phyloP scores from a whole-genome alignment of 768 basidiomycete genomes.

The Gymnopilus junonius region DNA sequence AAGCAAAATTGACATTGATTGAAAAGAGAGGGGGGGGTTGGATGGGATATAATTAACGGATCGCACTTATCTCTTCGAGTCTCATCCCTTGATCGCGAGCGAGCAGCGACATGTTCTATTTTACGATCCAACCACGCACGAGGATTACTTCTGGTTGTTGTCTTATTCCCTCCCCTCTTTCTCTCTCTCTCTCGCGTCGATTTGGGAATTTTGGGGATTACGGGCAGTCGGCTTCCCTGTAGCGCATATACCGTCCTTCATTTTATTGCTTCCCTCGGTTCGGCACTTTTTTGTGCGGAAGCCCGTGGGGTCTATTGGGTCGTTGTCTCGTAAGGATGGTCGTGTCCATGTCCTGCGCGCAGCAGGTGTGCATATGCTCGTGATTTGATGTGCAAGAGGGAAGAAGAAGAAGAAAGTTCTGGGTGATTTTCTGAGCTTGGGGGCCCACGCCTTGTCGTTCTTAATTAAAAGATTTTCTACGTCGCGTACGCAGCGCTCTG shows the following conservation, averaged over 20 bases:
- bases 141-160: not conserved
- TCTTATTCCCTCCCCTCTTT: too few species aligned
- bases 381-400: not conserved
- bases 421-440: not conserved
- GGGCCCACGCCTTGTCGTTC: not conserved
- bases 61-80: constrained; percentile 8
- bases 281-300: not conserved
- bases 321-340: not conserved
- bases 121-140: too few species aligned
- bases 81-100: constrained; percentile 18
- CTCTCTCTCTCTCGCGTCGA: too few species aligned
- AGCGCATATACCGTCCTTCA: not conserved
- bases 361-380: not conserved
- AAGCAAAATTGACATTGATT: not conserved
- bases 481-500: not conserved
- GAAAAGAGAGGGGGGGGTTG: not conserved
- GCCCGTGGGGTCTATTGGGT: not conserved
- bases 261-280: not conserved
- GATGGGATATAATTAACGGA: constrained; percentile 6
- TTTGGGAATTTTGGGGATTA: too few species aligned
- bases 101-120: not conserved
- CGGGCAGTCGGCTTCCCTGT: not conserved
- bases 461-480: not conserved
- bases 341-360: not conserved
- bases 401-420: not conserved